Evolutionary conservation across 1,139 yeast species (phyloP), one percentile per base, ranked within the genome.

Genomic region (Protomyces pachydermus): DNA sequence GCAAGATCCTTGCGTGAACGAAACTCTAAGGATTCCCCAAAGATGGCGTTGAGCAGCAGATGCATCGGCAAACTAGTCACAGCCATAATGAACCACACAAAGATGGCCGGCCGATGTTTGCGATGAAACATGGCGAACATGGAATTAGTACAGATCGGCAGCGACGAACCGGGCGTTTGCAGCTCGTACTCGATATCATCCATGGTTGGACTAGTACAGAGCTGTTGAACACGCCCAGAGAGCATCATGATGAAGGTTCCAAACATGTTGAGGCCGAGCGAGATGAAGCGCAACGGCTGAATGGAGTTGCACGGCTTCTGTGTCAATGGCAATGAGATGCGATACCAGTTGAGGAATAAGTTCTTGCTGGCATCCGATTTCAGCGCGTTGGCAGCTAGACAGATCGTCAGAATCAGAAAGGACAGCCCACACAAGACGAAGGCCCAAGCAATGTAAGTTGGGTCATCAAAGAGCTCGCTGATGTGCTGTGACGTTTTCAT

Each of bases 201-300:
- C 20, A 37, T 23, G 23, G 57, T 54, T 10, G 57, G 57, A 38
- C 50, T 38, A 1, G 57, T 54, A n/a, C 57, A 54, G 16, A 23
- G 23, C 20, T 54, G 57, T 32, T 54, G 57, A 23, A 54, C 34
- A 20, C 32, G 39, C 2, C 37, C 46, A 20, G 57, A 54, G 10
- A 54, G 39, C 46, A 39, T 20, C 57, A 54, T 54, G 16, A 54
- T 42, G 50, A 54, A 20, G 6, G 57, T 54, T 9, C 57, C 57
- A 32, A 54, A 54, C n/a, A 54, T 42, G 25, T 42, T 42, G 48
- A 42, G 48, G 48, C 48, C 48, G 12, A 42, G 23, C 16, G 48
- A 42, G 3, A 42, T 42, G 48, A 42, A 42, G 25, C 48, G 48
- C 25, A 42, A 18, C 4, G 48, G 48, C 25, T 42, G 48, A n/a